phyloP scores from a whole-genome alignment of 2,329 filamentous ascomycete species.

The Hypoxylon sp. region DNA sequence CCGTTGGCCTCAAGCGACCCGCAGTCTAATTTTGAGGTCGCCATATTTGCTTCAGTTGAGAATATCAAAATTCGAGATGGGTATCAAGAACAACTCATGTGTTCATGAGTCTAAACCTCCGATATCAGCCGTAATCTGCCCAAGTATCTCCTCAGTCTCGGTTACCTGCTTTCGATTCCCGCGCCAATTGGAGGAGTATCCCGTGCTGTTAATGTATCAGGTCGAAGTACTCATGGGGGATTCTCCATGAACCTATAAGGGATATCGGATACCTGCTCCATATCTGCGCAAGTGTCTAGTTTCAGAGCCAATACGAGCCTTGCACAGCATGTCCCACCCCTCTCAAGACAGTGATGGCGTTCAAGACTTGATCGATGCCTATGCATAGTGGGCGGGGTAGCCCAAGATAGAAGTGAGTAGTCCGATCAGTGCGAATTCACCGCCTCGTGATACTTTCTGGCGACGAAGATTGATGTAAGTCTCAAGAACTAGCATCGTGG shows the following conservation, averaged over 20 bases:
- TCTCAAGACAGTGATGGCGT: background rate
- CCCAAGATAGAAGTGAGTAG: background rate
- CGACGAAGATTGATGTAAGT: background rate
- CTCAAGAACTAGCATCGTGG: background rate
- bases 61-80: background rate
- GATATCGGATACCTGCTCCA: conserved; percentile 14
- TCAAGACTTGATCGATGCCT: background rate
- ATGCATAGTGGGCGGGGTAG: conserved; percentile 17
- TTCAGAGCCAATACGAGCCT: conserved; percentile 35
- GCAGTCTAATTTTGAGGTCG: conserved; percentile 29
- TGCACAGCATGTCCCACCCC: conserved; percentile 26
- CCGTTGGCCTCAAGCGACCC: conserved; percentile 30
- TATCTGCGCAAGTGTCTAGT: conserved; percentile 28
- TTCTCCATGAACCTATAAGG: conserved; percentile 8
- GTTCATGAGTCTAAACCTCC: background rate
- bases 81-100: background rate
- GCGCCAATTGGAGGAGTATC: background rate
- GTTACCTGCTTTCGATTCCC: background rate
- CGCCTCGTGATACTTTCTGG: background rate
- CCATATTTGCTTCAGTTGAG: conserved; percentile 25
- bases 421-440: conserved; percentile 10
- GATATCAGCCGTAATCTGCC: conserved; percentile 12
- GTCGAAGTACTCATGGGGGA: background rate
- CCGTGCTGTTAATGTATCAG: background rate
- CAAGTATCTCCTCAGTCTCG: conserved; percentile 6